phyloP scores from a whole-genome alignment of 83 land plant species.

The Picea abies region DNA sequence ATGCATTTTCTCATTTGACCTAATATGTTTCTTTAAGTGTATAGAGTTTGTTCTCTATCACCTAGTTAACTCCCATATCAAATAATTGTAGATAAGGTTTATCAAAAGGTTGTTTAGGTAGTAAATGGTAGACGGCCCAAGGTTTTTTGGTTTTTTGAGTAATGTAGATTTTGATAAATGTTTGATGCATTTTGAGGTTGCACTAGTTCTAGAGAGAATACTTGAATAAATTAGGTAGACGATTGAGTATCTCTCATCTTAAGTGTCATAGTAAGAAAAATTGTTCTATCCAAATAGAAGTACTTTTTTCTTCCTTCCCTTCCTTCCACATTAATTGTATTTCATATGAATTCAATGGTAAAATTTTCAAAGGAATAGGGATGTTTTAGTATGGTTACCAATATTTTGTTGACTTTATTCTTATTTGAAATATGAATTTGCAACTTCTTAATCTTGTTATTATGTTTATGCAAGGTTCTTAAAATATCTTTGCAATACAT shows the following conservation, averaged over 20 bases:
- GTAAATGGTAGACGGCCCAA: too few relatives aligned
- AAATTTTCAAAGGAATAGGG: neutral
- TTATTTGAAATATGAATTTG: neutral
- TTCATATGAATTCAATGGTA: neutral
- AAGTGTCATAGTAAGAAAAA: constrained; percentile 79
- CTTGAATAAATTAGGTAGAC: constrained; percentile 76
- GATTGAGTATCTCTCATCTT: constrained; percentile 72
- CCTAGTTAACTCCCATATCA: too few relatives aligned
- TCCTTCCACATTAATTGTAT: neutral
- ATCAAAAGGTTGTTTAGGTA: too few relatives aligned
- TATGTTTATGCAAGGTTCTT: constrained; percentile 65
- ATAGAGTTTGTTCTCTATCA: too few relatives aligned
- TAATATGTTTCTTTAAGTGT: too few relatives aligned
- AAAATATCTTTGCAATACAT: constrained; percentile 90
- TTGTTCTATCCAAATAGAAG: neutral
- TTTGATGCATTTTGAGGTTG: constrained; percentile 83
- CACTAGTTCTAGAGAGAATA: constrained; percentile 73
- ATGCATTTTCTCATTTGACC: too few relatives aligned
- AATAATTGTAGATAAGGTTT: too few relatives aligned
- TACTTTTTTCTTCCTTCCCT: neutral
- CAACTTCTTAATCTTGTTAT: neutral
- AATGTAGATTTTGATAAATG: too few relatives aligned
- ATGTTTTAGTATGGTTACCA: neutral
- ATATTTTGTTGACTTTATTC: neutral
- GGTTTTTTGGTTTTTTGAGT: too few relatives aligned